These are phyloP conservation scores for Pharnaceum exiguum DNA, from an alignment of 148 eudicot species.

Conservation along the genomic window DNA sequence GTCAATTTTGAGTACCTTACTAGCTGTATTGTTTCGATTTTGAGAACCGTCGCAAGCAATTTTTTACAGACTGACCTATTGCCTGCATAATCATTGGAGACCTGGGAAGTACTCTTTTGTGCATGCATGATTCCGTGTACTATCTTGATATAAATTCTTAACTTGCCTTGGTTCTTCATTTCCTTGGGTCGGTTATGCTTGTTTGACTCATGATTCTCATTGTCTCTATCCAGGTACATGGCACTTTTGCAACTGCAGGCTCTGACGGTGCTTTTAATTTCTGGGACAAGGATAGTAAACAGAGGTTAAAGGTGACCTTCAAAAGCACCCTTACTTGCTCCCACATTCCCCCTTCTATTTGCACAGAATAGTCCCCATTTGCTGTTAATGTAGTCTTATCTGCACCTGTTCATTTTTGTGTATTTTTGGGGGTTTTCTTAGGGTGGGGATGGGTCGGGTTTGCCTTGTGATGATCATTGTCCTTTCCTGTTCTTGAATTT, in stretches of 20 bases:
- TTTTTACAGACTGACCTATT: too few relatives aligned
- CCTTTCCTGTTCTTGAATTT: neutral
- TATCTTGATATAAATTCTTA: too few relatives aligned
- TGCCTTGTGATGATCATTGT: too few relatives aligned
- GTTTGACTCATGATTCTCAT: neutral
- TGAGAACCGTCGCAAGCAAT: too few relatives aligned
- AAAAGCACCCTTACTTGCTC: neutral
- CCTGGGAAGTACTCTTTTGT: too few relatives aligned
- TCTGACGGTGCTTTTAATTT: constrained; percentile 95
- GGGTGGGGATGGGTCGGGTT: too few relatives aligned
- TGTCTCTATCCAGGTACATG: constrained; percentile 47
- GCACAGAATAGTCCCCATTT: neutral
- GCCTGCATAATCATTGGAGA: too few relatives aligned
- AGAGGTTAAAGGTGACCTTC: constrained; percentile 75
- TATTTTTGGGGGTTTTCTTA: too few relatives aligned
- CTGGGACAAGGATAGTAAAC: constrained; percentile 99
- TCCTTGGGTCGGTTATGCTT: neutral
- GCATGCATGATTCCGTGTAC: too few relatives aligned
- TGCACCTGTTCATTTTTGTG: neutral
- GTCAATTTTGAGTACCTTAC: too few relatives aligned
- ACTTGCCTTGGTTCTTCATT: neutral
- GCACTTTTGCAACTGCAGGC: constrained; percentile 94
- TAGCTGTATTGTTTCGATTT: too few relatives aligned
- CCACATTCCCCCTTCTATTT: neutral
- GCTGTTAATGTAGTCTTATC: neutral